Base-by-base conservation (phyloP, 1,139 yeast species). In the Nadsonia commutata region DNA sequence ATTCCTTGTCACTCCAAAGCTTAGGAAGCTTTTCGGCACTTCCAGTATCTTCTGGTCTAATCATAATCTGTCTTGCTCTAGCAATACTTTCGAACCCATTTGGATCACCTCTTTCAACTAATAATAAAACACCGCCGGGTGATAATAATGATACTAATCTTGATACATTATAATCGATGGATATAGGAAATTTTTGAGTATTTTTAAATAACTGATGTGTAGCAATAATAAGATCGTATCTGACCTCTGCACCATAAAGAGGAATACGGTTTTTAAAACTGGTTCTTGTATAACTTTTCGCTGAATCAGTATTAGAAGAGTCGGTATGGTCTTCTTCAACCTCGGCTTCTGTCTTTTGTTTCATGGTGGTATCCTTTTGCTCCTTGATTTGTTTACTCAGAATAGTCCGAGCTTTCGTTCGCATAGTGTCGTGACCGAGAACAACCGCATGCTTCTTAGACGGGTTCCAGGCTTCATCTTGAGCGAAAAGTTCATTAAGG, bases 31-130 rank as follows among this genome's bases (percentile, higher is more conserved):
- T 80, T 1, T 80, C 80, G 18, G 61, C 56, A 50, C 77, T 83
- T 3, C 63, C 58, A 6, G 64, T 69, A 4, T 76, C 72, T 54
- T 84, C 94, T 0, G 96, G 95, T 50, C 96, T 72, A 19, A 90
- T 66, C 76, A 86, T 76, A 8, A 84, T 61, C 59, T 90, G 95
- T 54, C 98, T 71, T 1, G 97, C 96, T 45, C 95, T 70, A 0
- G 95, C 94, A 48, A 86, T 72, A 4, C 78, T 71, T 60, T 90
- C 97, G 56, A 85, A 85, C 0, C 97, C 97, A 33, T 78, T 60
- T 0, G 96, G 84, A 46, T 82, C 84, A 2, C 98, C 98, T 51
- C 96, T 70, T 63, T 90, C 97, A 2, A 88, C 65, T 6, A 90
- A 60, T 1, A 85, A 77, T 18, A 88, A 61, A 47, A 79, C 78